Evolutionary conservation across 805 yeast species (phyloP).

Genomic region (Ogataea methylovora): DNA sequence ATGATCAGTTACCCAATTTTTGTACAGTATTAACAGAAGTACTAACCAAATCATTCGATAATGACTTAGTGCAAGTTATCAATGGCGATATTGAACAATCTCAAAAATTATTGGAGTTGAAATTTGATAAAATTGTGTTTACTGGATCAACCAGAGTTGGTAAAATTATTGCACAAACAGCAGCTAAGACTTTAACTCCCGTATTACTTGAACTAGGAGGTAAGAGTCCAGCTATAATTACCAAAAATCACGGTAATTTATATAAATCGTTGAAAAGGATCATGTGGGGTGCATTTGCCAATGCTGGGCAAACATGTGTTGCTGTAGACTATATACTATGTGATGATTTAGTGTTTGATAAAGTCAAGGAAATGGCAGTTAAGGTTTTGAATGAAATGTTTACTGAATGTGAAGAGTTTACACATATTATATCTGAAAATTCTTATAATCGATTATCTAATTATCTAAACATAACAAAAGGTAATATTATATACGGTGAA

Average conservation of each 20-base stretch:
- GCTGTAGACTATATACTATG: slow-evolving; percentile 79
- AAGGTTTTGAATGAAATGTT: slow-evolving; percentile 38
- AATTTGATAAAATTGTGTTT: slow-evolving; percentile 76
- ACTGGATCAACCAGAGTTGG: slow-evolving; percentile 83
- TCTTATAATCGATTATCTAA: slow-evolving; percentile 41
- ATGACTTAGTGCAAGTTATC: slow-evolving; percentile 51
- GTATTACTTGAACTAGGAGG: slow-evolving; percentile 84
- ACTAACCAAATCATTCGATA: slow-evolving; percentile 45
- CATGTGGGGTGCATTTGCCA: slow-evolving; percentile 70
- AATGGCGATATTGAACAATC: slow-evolving; percentile 67
- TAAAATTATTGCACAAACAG: slow-evolving; percentile 64
- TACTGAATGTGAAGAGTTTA: slow-evolving; percentile 31
- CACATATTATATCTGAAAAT: slow-evolving; percentile 54
- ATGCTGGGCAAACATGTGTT: slow-evolving; percentile 88
- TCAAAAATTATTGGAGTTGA: slow-evolving; percentile 44
- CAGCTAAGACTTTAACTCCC: slow-evolving; percentile 83
- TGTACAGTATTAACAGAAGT: slow-evolving; percentile 49
- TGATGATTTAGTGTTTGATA: slow-evolving; percentile 47
- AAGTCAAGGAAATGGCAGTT: slow-evolving; percentile 23
- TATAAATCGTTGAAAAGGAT: slow-evolving; percentile 48
- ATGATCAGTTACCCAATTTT: slow-evolving; percentile 63
- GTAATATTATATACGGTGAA: slow-evolving; percentile 37
- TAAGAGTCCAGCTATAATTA: slow-evolving; percentile 76
- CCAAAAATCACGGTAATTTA: slow-evolving; percentile 40
- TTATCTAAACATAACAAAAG: slow-evolving; percentile 42